Evolutionary conservation across 441 rosid species (phyloP).

Genomic region (Kokia cookei): DNA sequence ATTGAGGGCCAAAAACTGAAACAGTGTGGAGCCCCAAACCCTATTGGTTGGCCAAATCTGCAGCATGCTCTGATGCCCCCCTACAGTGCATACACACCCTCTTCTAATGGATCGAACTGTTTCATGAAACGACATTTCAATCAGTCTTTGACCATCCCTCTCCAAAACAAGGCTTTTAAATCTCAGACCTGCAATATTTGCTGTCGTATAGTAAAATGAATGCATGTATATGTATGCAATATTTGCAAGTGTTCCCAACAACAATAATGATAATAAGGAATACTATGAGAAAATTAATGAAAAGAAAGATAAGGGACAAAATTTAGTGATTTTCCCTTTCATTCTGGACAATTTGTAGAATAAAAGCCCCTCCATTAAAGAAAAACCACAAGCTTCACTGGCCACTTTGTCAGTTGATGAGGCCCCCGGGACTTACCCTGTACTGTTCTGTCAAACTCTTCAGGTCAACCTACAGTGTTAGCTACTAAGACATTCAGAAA

Average conservation of each 20-base stretch:
- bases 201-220: background rate
- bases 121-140: conserved; percentile 40
- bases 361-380: background rate
- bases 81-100: conserved; percentile 29
- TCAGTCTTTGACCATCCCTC: conserved; percentile 32
- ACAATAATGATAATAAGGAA: conserved; percentile 4
- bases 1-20: conserved; percentile 14
- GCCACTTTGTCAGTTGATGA: conserved; percentile 9
- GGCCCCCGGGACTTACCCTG: conserved; percentile 9
- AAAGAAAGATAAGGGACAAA: background rate
- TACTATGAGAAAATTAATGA: background rate
- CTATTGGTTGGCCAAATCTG: conserved; percentile 51
- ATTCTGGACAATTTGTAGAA: background rate
- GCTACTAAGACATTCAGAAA: conserved; percentile 1
- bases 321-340: conserved; percentile 1
- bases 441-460: background rate
- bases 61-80: conserved; percentile 43
- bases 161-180: background rate
- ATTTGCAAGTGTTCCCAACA: conserved; percentile 5
- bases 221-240: background rate
- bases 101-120: conserved; percentile 31
- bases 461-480: background rate
- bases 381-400: conserved; percentile 1
- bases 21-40: conserved; percentile 38
- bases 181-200: background rate